These are phyloP conservation scores for Malus fusca DNA, from an alignment of 306 rosid species.

Conservation along the genomic window DNA sequence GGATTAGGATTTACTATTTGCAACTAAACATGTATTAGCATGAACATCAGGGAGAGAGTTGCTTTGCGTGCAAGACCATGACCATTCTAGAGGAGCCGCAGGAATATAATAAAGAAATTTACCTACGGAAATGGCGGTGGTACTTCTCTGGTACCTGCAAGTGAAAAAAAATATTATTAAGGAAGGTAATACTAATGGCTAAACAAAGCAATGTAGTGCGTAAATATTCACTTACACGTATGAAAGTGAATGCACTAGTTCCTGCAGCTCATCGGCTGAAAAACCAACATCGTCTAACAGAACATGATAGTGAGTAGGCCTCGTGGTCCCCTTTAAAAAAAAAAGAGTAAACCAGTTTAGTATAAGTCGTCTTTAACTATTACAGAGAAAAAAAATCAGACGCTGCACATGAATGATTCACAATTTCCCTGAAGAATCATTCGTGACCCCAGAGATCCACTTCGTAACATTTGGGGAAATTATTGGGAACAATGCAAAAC, in stretches of 20 bases:
- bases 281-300: constrained; percentile 73
- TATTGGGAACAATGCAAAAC: neutral
- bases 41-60: too few relatives aligned
- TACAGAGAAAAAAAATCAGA: neutral
- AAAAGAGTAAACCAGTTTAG: neutral
- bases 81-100: neutral
- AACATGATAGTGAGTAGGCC: constrained; percentile 90
- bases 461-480: neutral
- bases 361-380: neutral
- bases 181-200: neutral
- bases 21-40: neutral
- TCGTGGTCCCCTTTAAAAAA: constrained; percentile 62
- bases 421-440: neutral
- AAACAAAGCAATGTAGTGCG: neutral
- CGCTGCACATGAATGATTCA: neutral
- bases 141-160: constrained; percentile 90
- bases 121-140: constrained; percentile 93
- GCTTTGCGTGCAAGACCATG: neutral
- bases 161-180: neutral
- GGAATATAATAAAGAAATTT: neutral
- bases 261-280: constrained; percentile 83
- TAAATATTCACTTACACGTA: constrained; percentile 66
- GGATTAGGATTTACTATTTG: neutral
- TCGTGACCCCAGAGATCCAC: neutral
- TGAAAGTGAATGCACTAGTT: constrained; percentile 83